Evolutionary conservation across 441 rosid species (phyloP).

Genomic region (Adansonia madagascariensis): DNA sequence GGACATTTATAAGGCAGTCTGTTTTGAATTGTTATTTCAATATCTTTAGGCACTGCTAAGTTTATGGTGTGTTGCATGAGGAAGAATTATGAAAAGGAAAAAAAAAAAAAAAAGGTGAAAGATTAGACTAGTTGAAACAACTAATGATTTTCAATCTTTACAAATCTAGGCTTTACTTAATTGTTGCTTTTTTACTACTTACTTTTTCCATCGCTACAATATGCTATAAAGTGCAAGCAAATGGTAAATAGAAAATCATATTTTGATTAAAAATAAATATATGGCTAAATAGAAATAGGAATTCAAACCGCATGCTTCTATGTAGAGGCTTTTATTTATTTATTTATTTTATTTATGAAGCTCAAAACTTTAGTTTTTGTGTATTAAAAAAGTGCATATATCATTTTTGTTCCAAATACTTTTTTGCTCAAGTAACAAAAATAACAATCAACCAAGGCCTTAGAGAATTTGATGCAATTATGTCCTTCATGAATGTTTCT

Average conservation of each 20-base stretch:
- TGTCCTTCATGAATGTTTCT: not conserved
- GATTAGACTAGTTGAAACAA: not conserved
- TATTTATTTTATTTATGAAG: not conserved
- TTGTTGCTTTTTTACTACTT: not conserved
- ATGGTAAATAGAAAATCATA: not conserved
- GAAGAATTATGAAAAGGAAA: not conserved
- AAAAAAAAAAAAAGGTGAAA: not conserved
- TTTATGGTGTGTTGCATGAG: not conserved
- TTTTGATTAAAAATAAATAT: not conserved
- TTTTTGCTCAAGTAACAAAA: not conserved
- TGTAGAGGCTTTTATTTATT: not conserved
- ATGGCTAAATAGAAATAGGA: not conserved
- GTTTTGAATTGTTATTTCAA: not conserved
- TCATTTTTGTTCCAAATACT: not conserved
- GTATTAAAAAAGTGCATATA: not conserved
- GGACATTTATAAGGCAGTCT: slow-evolving; percentile 15
- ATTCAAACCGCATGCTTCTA: not conserved
- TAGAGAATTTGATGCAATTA: not conserved
- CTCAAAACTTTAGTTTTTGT: not conserved
- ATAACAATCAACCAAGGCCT: not conserved
- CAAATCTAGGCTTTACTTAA: not conserved
- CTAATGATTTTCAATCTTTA: not conserved
- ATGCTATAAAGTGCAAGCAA: not conserved
- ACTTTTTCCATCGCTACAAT: not conserved
- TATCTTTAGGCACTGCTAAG: not conserved